Percentiles rank a stretch among this genome's conserved stretches.
phyloP scores from a whole-genome alignment of 306 rosid genomes.

The Dalbergia cultrata region DNA sequence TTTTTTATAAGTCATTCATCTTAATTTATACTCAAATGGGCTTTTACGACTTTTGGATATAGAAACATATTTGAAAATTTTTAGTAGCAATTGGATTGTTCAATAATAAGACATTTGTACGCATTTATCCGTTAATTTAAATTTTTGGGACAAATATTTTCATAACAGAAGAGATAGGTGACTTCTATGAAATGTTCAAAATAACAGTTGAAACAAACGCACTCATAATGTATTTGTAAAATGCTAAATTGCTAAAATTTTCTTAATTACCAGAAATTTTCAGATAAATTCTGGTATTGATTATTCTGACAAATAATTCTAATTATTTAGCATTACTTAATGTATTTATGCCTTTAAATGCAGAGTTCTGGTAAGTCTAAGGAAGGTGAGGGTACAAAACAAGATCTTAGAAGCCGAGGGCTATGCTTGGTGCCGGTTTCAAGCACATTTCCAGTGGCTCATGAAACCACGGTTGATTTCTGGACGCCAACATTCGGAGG shows the following conservation, averaged over 20 bases:
- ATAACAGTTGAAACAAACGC: too few relatives aligned
- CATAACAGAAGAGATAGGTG: too few relatives aligned
- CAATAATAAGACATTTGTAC: too few relatives aligned
- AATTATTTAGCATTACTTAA: background rate
- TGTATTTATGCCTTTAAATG: constrained; percentile 7
- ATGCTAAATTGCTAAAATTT: background rate
- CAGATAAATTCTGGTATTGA: background rate
- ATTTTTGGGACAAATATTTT: too few relatives aligned
- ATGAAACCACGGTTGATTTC: constrained; percentile 88
- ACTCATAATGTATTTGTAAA: too few relatives aligned
- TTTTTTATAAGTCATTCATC: too few relatives aligned
- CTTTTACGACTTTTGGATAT: too few relatives aligned
- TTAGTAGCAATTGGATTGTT: too few relatives aligned
- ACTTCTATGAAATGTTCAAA: too few relatives aligned
- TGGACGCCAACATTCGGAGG: constrained; percentile 98
- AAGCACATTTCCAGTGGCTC: constrained; percentile 90
- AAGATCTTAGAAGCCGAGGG: constrained; percentile 94
- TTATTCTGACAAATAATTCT: background rate
- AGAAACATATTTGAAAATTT: too few relatives aligned
- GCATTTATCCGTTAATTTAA: too few relatives aligned
- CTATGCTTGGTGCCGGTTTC: constrained; percentile 95
- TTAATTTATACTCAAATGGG: too few relatives aligned
- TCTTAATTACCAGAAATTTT: background rate
- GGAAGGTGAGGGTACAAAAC: constrained; percentile 76
- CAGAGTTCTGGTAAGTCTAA: constrained; percentile 78